phyloP scores from a whole-genome alignment of 306 rosid species.

The Medicago lupulina region DNA sequence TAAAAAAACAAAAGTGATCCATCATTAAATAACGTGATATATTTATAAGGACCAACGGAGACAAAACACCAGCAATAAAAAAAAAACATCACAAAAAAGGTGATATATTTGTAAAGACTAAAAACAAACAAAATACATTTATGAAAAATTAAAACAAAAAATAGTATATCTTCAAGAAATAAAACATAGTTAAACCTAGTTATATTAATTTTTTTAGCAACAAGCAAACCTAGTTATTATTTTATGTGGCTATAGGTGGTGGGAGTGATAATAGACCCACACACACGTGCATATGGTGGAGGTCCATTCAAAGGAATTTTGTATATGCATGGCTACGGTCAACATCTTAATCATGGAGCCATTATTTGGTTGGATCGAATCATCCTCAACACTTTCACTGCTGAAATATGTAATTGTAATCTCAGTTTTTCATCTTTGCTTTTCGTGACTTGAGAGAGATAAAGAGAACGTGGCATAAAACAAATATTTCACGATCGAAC shows the following conservation, averaged over 20 bases:
- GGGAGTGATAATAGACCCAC: slow-evolving; percentile 62
- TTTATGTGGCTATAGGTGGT: background rate
- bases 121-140: too few relatives aligned
- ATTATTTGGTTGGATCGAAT: slow-evolving; percentile 64
- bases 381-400: slow-evolving; percentile 54
- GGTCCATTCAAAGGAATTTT: slow-evolving; percentile 82
- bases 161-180: too few relatives aligned
- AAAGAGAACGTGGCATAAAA: slow-evolving; percentile 47
- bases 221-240: too few relatives aligned
- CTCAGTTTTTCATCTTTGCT: slow-evolving; percentile 16
- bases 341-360: slow-evolving; percentile 72
- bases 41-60: too few relatives aligned
- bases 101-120: too few relatives aligned
- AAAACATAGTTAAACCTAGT: too few relatives aligned
- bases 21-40: too few relatives aligned
- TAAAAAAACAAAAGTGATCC: too few relatives aligned
- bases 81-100: too few relatives aligned
- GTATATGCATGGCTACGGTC: slow-evolving; percentile 66
- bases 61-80: too few relatives aligned
- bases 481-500: slow-evolving; percentile 62
- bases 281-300: slow-evolving; percentile 72
- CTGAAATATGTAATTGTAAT: slow-evolving; percentile 30
- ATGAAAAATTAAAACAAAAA: too few relatives aligned
- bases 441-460: slow-evolving; percentile 40
- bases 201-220: too few relatives aligned